Evolutionary conservation across 192 early-diverging fungal species (phyloP).

Genomic region (Linnemannia schmuckeri): DNA sequence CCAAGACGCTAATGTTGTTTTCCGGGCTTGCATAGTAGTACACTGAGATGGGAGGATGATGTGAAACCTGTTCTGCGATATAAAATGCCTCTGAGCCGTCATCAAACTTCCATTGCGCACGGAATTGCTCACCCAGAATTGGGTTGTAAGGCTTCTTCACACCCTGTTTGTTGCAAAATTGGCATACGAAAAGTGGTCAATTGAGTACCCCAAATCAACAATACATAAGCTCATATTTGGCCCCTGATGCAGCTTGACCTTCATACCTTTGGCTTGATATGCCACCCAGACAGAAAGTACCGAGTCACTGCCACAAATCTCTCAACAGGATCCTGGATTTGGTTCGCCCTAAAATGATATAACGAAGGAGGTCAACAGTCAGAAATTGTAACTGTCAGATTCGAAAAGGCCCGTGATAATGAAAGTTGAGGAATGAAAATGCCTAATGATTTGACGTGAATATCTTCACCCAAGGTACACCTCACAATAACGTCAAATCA

Average conservation of each 20-base stretch:
- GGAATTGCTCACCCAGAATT: slow-evolving; percentile 92
- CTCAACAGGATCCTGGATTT: slow-evolving; percentile 74
- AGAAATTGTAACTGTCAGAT: neutral
- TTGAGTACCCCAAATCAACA: neutral
- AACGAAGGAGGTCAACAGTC: neutral
- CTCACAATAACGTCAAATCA: neutral
- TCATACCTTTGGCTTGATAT: slow-evolving; percentile 88
- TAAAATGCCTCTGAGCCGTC: slow-evolving; percentile 82
- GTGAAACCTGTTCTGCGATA: slow-evolving; percentile 93
- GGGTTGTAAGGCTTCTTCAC: slow-evolving; percentile 98
- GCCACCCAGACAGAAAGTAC: slow-evolving; percentile 93
- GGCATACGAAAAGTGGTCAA: neutral
- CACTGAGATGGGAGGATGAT: slow-evolving; percentile 93
- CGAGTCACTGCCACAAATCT: slow-evolving; percentile 87
- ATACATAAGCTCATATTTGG: neutral
- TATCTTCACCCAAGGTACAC: neutral
- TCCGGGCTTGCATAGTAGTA: slow-evolving; percentile 88
- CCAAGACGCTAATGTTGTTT: slow-evolving; percentile 81
- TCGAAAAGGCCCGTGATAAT: neutral
- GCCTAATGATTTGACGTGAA: neutral
- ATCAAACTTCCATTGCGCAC: slow-evolving; percentile 81
- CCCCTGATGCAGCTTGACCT: neutral
- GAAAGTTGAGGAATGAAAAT: neutral
- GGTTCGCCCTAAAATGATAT: slow-evolving; percentile 69
- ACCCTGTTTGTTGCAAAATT: slow-evolving; percentile 63